A percentile compares a stretch with the other conserved stretches of the same genome.
These are phyloP conservation scores for Lophium mytilinum DNA, from an alignment of 495 filamentous ascomycete species.

Conservation along the genomic window DNA sequence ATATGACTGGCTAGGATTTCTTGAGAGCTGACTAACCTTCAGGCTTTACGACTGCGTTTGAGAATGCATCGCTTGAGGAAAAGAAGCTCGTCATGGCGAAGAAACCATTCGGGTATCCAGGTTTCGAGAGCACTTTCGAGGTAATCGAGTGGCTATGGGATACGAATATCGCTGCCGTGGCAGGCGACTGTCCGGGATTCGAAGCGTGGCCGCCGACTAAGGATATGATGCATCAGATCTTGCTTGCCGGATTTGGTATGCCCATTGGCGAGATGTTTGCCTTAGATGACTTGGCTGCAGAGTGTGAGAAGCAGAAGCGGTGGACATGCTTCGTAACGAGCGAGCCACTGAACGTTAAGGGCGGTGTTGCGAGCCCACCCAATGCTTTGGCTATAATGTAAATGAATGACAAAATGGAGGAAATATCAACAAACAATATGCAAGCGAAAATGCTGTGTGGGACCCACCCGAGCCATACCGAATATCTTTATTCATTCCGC, in stretches of 20 bases:
- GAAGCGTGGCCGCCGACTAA: conserved; percentile 17
- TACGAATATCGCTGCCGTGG: conserved; percentile 17
- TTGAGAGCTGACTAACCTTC: background rate
- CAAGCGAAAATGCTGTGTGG: too few relatives aligned
- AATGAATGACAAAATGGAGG: background rate
- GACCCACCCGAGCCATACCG: too few relatives aligned
- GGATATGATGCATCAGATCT: conserved; percentile 12
- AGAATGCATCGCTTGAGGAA: conserved; percentile 1
- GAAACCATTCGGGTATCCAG: conserved; percentile 16
- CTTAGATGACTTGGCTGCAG: conserved; percentile 13
- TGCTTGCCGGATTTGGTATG: conserved; percentile 21
- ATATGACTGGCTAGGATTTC: background rate
- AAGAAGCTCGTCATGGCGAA: conserved; percentile 13
- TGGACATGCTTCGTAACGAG: conserved; percentile 21
- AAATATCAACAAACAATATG: background rate
- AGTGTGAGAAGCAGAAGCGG: conserved; percentile 13
- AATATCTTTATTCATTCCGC: too few relatives aligned
- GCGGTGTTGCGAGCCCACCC: conserved; percentile 19
- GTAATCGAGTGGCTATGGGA: conserved; percentile 22
- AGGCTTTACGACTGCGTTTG: conserved; percentile 15
- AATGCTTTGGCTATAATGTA: conserved; percentile 24
- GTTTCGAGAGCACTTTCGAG: conserved; percentile 12
- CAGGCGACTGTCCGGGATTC: conserved; percentile 17
- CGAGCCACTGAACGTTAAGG: conserved; percentile 17
- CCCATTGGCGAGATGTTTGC: conserved; percentile 25